Percentiles rank a stretch among this genome's conserved stretches.
Conservation (phyloP, 1,139 yeast species). For the Casaregolazyma suthepensis region DNA sequence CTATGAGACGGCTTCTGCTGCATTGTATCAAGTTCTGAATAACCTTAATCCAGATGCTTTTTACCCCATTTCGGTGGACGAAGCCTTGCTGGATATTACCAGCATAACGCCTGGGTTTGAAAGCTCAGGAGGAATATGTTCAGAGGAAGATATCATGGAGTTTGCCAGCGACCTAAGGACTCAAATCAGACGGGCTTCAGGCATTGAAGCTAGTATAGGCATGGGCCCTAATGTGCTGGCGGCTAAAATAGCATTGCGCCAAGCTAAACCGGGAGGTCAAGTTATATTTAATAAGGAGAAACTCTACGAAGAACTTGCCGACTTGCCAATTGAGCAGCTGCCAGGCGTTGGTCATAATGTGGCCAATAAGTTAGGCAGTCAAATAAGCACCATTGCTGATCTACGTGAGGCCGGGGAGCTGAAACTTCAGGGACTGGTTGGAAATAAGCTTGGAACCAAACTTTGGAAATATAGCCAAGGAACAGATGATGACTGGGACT, state of each 20-base stretch:
- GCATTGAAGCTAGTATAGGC: conserved; percentile 75
- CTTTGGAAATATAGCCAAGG: conserved; percentile 60
- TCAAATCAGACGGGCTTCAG: conserved; percentile 43
- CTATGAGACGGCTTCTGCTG: conserved; percentile 57
- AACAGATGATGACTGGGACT: conserved; percentile 43
- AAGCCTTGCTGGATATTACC: conserved; percentile 70
- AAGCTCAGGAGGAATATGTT: not conserved
- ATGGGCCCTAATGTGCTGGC: conserved; percentile 62
- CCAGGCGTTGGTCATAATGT: conserved; percentile 81
- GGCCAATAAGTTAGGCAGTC: conserved; percentile 37
- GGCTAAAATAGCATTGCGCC: conserved; percentile 68
- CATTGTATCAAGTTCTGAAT: conserved; percentile 44
- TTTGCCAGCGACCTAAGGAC: conserved; percentile 41
- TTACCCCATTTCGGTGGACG: conserved; percentile 87
- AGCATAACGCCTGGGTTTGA: conserved; percentile 19
- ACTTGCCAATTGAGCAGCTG: conserved; percentile 48
- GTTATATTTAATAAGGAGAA: conserved; percentile 29
- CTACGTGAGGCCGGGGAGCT: conserved; percentile 36
- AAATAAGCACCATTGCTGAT: conserved; percentile 32
- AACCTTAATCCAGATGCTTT: conserved; percentile 48
- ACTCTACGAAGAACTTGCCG: conserved; percentile 28
- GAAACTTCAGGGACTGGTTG: conserved; percentile 46
- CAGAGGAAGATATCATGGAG: conserved; percentile 5
- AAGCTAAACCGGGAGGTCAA: conserved; percentile 78
- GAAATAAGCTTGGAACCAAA: conserved; percentile 63